Conservation (phyloP, 73 alveolate genomes). For the Tetrahymena thermophila region DNA sequence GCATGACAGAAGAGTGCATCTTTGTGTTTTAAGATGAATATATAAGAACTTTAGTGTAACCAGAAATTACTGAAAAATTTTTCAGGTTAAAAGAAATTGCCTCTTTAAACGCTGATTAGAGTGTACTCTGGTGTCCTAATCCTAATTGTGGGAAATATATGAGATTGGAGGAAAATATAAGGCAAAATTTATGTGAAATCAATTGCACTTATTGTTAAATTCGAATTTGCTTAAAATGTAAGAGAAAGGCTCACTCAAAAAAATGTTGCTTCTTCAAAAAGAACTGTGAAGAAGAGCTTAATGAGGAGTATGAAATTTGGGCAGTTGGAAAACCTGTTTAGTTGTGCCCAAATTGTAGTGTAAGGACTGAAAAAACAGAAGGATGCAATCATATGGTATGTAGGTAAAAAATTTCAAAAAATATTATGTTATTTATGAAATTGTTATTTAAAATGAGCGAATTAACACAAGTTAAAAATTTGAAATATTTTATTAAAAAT, state of each 20-base stretch:
- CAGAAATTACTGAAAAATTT: background rate
- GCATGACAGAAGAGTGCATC: background rate
- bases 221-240: background rate
- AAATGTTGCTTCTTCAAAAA: background rate
- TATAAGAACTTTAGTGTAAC: background rate
- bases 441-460: background rate
- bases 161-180: background rate
- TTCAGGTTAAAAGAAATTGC: background rate
- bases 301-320: background rate
- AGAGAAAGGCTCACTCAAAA: background rate
- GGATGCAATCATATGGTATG: background rate
- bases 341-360: background rate
- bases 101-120: background rate
- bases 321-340: background rate
- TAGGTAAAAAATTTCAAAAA: background rate
- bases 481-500: too few relatives aligned
- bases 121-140: background rate
- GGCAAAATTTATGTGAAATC: background rate
- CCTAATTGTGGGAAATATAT: background rate
- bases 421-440: background rate
- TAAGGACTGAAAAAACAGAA: background rate
- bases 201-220: background rate
- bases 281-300: background rate
- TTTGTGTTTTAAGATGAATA: background rate
- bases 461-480: too few relatives aligned